Conservation (phyloP, 371 early-diverging fungal genomes). For the Chytridium lagenaria region DNA sequence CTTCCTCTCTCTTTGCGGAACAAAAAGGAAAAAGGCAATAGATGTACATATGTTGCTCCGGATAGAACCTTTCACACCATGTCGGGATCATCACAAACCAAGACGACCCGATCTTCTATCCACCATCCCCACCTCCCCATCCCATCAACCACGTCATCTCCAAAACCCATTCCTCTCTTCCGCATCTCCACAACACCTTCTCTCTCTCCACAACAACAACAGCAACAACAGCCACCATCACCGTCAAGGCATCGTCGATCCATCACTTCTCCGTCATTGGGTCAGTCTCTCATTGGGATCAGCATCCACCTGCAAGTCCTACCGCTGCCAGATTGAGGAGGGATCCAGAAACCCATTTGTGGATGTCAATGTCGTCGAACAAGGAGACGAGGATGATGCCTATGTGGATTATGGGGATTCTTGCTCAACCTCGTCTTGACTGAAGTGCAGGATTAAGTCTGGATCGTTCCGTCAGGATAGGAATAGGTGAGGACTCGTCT, state of each 20-base stretch:
- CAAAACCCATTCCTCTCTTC: too few species aligned
- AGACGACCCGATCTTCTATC: too few species aligned
- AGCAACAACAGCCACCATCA: too few species aligned
- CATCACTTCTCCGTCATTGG: conserved; percentile 6
- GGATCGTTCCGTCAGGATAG: conserved; percentile 10
- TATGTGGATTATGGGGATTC: conserved; percentile 15
- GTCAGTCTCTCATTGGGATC: background rate
- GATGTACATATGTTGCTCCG: too few species aligned
- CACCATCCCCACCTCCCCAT: too few species aligned
- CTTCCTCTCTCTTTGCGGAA: too few species aligned
- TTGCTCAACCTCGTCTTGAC: conserved; percentile 7
- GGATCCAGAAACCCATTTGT: background rate
- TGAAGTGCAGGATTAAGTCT: conserved; percentile 11
- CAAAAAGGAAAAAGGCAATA: too few species aligned
- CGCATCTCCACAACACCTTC: too few species aligned
- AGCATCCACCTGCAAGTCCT: background rate
- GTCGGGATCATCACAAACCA: too few species aligned
- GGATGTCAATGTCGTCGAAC: background rate
- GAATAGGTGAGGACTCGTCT: conserved; percentile 1
- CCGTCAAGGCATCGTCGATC: conserved; percentile 1
- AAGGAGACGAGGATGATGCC: background rate
- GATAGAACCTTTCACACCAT: too few species aligned
- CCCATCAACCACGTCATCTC: too few species aligned
- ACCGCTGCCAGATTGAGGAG: conserved; percentile 1
- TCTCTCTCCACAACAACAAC: too few species aligned